phyloP scores from a whole-genome alignment of 2,329 filamentous ascomycete genomes.

The Cladobotryum mycophilum region DNA sequence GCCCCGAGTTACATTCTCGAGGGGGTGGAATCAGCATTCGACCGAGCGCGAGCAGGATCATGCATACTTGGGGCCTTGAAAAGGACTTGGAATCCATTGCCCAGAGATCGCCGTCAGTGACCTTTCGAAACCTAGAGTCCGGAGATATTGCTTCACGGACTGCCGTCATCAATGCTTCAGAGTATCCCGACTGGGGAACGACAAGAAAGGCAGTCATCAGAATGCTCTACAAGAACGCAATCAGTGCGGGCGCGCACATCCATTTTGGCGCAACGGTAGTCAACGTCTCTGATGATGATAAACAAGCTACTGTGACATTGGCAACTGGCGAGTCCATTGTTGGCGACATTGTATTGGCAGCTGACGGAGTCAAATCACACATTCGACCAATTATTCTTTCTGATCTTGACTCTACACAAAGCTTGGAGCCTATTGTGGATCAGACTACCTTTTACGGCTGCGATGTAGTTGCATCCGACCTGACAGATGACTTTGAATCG shows the following conservation, averaged over 20 bases:
- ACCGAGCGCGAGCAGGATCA: constrained; percentile 14
- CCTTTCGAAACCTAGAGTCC: constrained; percentile 13
- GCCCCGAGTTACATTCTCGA: constrained; percentile 7
- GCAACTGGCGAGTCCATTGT: constrained; percentile 3
- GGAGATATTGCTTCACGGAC: constrained; percentile 12
- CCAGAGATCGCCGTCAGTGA: constrained; percentile 8
- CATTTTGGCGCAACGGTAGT: constrained; percentile 1
- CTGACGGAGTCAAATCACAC: constrained; percentile 12
- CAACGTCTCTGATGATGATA: background rate
- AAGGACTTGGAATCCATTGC: constrained; percentile 5
- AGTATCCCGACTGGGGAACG: constrained; percentile 15
- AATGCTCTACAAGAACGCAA: constrained; percentile 6
- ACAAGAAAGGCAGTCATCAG: constrained; percentile 13
- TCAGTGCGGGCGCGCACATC: constrained; percentile 5
- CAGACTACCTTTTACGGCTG: constrained; percentile 16
- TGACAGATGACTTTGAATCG: constrained; percentile 3
- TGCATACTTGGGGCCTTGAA: constrained; percentile 15
- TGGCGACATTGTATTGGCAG: constrained; percentile 2
- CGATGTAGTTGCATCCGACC: constrained; percentile 4
- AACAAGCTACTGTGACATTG: constrained; percentile 2
- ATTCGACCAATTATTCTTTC: constrained; percentile 8
- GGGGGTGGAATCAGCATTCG: constrained; percentile 18
- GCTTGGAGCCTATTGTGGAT: constrained; percentile 14
- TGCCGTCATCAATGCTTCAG: constrained; percentile 10
- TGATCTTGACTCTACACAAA: constrained; percentile 1